Percentiles rank a stretch among this genome's conserved stretches.
Evolutionary conservation across 495 filamentous ascomycete species (phyloP).

Genomic region (Chaetomidium leptoderma): DNA sequence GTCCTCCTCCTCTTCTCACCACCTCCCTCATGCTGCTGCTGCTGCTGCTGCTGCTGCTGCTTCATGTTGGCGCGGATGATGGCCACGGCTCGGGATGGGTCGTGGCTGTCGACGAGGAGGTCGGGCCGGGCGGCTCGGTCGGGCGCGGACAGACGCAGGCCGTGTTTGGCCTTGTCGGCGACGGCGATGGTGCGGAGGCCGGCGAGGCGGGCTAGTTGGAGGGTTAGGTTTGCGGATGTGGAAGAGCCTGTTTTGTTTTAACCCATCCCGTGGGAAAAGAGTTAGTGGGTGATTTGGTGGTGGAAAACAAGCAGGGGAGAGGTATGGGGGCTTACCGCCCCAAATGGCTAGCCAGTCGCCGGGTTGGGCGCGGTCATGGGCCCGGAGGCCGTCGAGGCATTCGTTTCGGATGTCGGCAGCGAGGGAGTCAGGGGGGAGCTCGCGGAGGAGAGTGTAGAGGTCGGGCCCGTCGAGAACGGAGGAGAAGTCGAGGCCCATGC

Average conservation of each 20-base stretch:
- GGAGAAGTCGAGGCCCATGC: constrained; percentile 56
- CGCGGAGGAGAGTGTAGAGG: constrained; percentile 42
- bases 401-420: constrained; percentile 53
- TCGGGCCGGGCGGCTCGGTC: constrained; percentile 43
- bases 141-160: constrained; percentile 48
- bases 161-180: constrained; percentile 59
- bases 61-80: constrained; percentile 55
- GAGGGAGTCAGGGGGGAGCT: constrained; percentile 37
- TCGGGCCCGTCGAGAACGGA: constrained; percentile 48
- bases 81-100: constrained; percentile 55
- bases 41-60: too few species aligned
- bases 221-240: constrained; percentile 54
- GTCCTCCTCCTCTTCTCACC: too few species aligned
- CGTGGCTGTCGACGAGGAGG: constrained; percentile 58
- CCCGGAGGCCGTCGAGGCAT: constrained; percentile 44
- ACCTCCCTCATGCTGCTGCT: too few species aligned
- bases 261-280: background rate
- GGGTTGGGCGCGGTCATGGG: constrained; percentile 40
- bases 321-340: constrained; percentile 53
- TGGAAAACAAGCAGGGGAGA: background rate
- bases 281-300: background rate
- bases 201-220: constrained; percentile 58
- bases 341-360: constrained; percentile 67
- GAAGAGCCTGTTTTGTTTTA: constrained; percentile 47
- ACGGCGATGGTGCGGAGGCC: constrained; percentile 56